Base-by-base conservation (phyloP, 495 filamentous ascomycete genomes). In the Hypoxylon lenormandii region DNA sequence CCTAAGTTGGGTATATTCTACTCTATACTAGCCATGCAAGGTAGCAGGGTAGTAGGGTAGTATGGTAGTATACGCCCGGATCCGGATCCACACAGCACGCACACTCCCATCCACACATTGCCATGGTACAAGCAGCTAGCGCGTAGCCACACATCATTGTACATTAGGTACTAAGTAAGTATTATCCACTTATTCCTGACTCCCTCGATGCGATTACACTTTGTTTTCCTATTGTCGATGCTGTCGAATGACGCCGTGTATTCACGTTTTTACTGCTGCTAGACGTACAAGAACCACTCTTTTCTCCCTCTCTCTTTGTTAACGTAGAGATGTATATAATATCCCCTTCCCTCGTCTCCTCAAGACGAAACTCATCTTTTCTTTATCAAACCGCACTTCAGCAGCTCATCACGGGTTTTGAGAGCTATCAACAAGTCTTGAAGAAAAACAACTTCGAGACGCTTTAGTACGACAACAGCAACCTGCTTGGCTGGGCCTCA, bases 141-240 rank as follows among this genome's bases (percentile, higher is more conserved):
- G 66, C 60, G 57, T 72, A 72, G 49, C 63, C 64, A 75, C 64
- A 63, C 70, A 61, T 67, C 72, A 64, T 69, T 73, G 69, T 72
- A 74, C 72, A 74, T 67, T n/a, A n/a, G n/a, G n/a, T n/a, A n/a
- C n/a, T n/a, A n/a, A 52, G 37, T 40, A 28, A 43, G 46, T n/a
- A 12, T 12, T 72, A 60, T 55, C 68, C 64, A 68, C 64, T 69
- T 66, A 63, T 64, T 69, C 28, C 61, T 66, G 19, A 47, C 50
- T 36, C 55, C 23, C 43, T 53, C 47, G 40, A 46, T 61, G 42
- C 21, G 40, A 51, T 58, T 64, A 49, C 23, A 45, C 38, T 50
- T 57, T 55, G 50, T 13, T 42, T 37, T 26, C 38, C 40, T 21
- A n/a, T 50, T 60, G 49, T 60, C 38, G 38, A 54, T 37, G 38